Evolutionary conservation across 768 basidiomycete species (phyloP).

Genomic region (Sporobolomyces roseus): DNA sequence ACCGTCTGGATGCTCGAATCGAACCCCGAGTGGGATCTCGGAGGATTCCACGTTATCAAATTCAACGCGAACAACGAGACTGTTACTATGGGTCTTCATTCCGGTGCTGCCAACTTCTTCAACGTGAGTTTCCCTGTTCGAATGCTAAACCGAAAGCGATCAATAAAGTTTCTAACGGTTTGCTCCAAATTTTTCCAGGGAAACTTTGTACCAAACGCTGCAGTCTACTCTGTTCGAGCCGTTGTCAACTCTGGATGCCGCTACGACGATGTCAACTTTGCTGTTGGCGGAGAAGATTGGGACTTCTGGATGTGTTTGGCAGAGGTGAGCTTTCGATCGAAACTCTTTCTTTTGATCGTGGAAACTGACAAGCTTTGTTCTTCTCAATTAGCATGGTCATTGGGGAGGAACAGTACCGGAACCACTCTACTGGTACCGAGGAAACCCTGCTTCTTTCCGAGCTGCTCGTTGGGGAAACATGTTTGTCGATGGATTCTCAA

Average conservation of each 20-base stretch:
- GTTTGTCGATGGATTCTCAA: constrained; percentile 32
- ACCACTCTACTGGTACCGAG: constrained; percentile 32
- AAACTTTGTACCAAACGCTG: constrained; percentile 26
- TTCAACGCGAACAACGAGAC: constrained; percentile 27
- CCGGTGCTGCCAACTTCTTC: constrained; percentile 14
- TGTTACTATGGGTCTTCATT: constrained; percentile 17
- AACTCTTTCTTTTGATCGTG: neutral
- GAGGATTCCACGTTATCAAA: constrained; percentile 35
- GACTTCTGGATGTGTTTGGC: constrained; percentile 41
- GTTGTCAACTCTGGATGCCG: constrained; percentile 20
- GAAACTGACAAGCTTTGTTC: no score
- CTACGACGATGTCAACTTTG: constrained; percentile 27
- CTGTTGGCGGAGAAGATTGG: constrained; percentile 33
- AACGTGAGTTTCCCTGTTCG: constrained; percentile 13
- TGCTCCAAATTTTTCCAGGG: neutral
- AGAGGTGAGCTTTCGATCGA: constrained; percentile 3
- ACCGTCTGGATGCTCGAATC: constrained; percentile 39
- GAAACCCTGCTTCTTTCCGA: constrained; percentile 26
- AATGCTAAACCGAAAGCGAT: no score
- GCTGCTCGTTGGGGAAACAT: constrained; percentile 40
- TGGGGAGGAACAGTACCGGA: constrained; percentile 40
- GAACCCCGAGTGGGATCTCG: constrained; percentile 37
- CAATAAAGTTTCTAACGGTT: no score
- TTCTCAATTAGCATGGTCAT: constrained; percentile 22
- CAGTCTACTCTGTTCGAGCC: constrained; percentile 16